These are phyloP conservation scores for Boletellus ananas DNA, from an alignment of 768 basidiomycete genomes.

Conservation along the genomic window DNA sequence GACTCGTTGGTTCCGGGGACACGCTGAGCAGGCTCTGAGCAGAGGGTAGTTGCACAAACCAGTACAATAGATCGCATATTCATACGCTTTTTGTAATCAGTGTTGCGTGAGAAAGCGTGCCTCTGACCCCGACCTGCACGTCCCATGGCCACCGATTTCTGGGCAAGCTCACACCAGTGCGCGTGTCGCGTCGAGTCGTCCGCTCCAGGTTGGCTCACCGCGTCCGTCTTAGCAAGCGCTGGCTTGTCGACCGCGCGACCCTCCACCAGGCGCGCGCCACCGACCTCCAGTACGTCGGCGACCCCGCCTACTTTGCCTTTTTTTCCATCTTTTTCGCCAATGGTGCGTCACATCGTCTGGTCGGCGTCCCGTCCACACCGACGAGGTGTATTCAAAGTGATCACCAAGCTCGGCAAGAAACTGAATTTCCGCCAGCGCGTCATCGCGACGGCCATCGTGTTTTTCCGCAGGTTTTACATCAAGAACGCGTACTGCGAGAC, in stretches of 20 bases:
- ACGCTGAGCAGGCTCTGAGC: slow-evolving; percentile 16
- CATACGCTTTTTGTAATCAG: background rate
- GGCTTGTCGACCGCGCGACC: slow-evolving; percentile 82
- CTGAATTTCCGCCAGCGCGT: slow-evolving; percentile 82
- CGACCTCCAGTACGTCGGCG: slow-evolving; percentile 76
- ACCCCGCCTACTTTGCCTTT: slow-evolving; percentile 74
- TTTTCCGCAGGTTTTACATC: slow-evolving; percentile 94
- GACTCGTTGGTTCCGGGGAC: background rate
- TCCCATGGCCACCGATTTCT: slow-evolving; percentile 85
- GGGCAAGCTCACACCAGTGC: slow-evolving; percentile 88
- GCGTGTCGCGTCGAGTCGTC: slow-evolving; percentile 21
- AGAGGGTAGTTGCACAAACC: background rate
- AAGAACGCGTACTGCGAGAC: slow-evolving; percentile 96
- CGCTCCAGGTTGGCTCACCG: slow-evolving; percentile 13
- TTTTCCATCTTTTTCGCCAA: slow-evolving; percentile 88
- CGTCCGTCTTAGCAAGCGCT: slow-evolving; percentile 65
- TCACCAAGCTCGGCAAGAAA: slow-evolving; percentile 83
- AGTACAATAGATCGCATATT: background rate
- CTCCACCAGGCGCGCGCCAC: slow-evolving; percentile 69
- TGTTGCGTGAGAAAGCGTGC: background rate
- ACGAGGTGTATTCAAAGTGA: slow-evolving; percentile 43
- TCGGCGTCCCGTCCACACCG: background rate
- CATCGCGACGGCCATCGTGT: slow-evolving; percentile 91
- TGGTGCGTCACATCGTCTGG: slow-evolving; percentile 39
- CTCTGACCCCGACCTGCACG: background rate